These are phyloP conservation scores for Exophiala oligosperma DNA, from an alignment of 2,329 filamentous ascomycete species.

Conservation along the genomic window DNA sequence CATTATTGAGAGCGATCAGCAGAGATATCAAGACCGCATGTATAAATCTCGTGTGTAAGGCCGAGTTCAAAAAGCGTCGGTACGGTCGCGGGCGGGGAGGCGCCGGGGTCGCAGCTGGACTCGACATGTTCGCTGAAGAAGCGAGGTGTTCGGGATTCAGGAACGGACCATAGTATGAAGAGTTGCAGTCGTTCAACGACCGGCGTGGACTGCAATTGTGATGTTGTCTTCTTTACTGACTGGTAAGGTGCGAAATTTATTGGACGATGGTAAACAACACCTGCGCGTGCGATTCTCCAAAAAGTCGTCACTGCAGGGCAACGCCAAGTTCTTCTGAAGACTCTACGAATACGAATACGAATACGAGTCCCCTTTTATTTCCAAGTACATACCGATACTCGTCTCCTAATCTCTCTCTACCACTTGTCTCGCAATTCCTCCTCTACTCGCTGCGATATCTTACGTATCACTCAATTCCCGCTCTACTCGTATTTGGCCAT, in stretches of 20 bases:
- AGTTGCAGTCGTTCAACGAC: slow-evolving; percentile 12
- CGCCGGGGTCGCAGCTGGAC: slow-evolving; percentile 6
- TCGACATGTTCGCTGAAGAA: slow-evolving; percentile 11
- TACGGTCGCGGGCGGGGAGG: slow-evolving; percentile 52
- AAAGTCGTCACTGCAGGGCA: neutral
- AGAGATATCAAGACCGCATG: slow-evolving; percentile 71
- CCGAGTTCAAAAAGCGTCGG: slow-evolving; percentile 87
- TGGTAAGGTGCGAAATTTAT: neutral
- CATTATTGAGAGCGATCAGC: slow-evolving; percentile 69
- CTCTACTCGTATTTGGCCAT: too few species aligned
- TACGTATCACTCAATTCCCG: too few species aligned
- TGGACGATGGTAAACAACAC: neutral
- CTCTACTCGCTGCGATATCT: too few species aligned
- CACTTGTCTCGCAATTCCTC: too few species aligned
- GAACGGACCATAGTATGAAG: neutral
- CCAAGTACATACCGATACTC: too few species aligned
- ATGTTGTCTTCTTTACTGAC: neutral
- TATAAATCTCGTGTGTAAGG: slow-evolving; percentile 82
- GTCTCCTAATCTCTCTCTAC: too few species aligned
- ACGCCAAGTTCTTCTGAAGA: neutral
- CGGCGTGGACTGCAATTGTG: slow-evolving; percentile 14
- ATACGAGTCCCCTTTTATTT: too few species aligned
- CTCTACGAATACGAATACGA: too few species aligned
- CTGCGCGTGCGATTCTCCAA: neutral
- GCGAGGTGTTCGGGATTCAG: neutral